A percentile compares a stretch with the other conserved stretches of the same genome.
Evolutionary conservation across 495 filamentous ascomycete species (phyloP).

Genomic region (Aspergillus leporis): DNA sequence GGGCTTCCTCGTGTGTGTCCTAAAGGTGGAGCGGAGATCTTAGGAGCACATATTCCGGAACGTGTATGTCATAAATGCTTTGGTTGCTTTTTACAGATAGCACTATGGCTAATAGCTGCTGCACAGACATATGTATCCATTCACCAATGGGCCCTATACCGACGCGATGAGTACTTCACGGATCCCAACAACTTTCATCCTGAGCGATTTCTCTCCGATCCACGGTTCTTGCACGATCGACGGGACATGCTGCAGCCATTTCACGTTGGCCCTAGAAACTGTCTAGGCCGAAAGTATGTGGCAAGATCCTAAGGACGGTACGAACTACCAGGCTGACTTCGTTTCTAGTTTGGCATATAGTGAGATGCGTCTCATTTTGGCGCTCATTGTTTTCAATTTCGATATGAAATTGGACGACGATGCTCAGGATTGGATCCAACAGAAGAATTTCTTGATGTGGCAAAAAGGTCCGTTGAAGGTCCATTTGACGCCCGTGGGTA

Average conservation of each 20-base stretch:
- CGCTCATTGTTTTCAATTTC: slow-evolving; percentile 42
- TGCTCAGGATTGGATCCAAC: slow-evolving; percentile 35
- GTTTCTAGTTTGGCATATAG: slow-evolving; percentile 39
- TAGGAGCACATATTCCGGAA: slow-evolving; percentile 43
- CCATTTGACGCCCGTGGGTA: slow-evolving; percentile 17
- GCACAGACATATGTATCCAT: slow-evolving; percentile 49
- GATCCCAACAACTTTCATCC: slow-evolving; percentile 49
- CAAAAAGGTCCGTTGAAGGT: slow-evolving; percentile 33
- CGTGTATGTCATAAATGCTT: slow-evolving; percentile 20
- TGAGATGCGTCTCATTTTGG: slow-evolving; percentile 42
- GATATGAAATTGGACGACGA: slow-evolving; percentile 36
- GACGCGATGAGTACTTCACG: slow-evolving; percentile 44
- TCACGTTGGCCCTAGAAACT: slow-evolving; percentile 57
- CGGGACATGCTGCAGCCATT: slow-evolving; percentile 55
- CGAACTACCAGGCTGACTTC: background rate
- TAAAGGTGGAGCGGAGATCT: slow-evolving; percentile 45
- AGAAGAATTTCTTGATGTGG: slow-evolving; percentile 35
- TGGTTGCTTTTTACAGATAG: background rate
- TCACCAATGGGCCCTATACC: slow-evolving; percentile 50
- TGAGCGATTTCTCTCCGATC: slow-evolving; percentile 48
- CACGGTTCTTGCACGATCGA: slow-evolving; percentile 41
- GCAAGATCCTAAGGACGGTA: background rate
- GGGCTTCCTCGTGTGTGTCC: slow-evolving; percentile 48
- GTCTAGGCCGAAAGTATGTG: slow-evolving; percentile 59
- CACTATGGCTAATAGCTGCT: slow-evolving; percentile 8